phyloP scores from a whole-genome alignment of 2,329 filamentous ascomycete genomes.

The Phialocephala subalpina region DNA sequence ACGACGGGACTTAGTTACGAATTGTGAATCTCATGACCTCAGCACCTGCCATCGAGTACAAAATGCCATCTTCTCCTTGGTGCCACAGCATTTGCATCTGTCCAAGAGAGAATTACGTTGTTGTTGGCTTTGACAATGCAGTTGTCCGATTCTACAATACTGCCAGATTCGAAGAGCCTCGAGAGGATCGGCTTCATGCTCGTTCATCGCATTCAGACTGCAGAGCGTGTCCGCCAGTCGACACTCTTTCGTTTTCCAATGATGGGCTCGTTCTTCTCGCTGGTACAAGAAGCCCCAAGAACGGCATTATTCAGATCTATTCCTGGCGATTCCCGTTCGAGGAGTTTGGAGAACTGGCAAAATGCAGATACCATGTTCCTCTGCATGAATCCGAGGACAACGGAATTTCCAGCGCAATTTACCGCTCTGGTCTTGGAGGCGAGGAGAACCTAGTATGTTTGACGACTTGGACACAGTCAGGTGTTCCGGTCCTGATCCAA shows the following conservation, averaged over 20 bases:
- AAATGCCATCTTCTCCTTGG: constrained; percentile 49
- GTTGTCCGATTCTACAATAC: constrained; percentile 51
- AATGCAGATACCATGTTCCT: constrained; percentile 49
- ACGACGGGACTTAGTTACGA: constrained; percentile 43
- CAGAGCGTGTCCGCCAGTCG: constrained; percentile 47
- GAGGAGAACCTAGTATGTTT: constrained; percentile 49
- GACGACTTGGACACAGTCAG: constrained; percentile 53
- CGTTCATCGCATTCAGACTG: constrained; percentile 45
- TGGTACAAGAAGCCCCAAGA: constrained; percentile 47
- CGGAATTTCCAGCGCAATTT: constrained; percentile 48
- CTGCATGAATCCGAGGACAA: constrained; percentile 52
- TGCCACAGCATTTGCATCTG: constrained; percentile 50
- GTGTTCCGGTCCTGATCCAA: constrained; percentile 49
- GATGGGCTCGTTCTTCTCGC: constrained; percentile 51
- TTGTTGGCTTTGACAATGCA: constrained; percentile 50
- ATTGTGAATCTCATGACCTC: constrained; percentile 47
- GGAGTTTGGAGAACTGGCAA: constrained; percentile 45
- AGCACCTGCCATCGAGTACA: constrained; percentile 47
- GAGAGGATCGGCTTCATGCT: constrained; percentile 49
- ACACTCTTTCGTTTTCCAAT: constrained; percentile 50
- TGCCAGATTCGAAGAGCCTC: constrained; percentile 43
- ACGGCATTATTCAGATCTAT: constrained; percentile 49
- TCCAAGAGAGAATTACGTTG: constrained; percentile 50
- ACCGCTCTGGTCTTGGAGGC: constrained; percentile 43
- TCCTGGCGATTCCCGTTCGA: constrained; percentile 49